phyloP scores from a whole-genome alignment of 78 protist genomes.

The Salpingoeca rosetta region DNA sequence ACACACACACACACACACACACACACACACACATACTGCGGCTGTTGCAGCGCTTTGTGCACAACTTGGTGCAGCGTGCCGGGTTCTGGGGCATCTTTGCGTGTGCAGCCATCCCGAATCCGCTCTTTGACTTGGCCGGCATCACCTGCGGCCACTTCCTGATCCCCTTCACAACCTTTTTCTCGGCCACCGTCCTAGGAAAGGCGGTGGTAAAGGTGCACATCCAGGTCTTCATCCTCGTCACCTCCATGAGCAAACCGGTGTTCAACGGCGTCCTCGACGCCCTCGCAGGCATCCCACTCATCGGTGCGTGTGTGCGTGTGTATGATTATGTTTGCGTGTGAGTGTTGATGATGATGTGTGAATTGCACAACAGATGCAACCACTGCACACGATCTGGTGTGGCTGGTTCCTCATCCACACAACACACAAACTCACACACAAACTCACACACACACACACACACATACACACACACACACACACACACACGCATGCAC shows the following conservation, averaged over 20 bases:
- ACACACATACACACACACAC: conserved; percentile 15
- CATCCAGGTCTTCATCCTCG: conserved; percentile 9
- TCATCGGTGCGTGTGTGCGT: not conserved
- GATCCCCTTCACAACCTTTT: conserved; percentile 54
- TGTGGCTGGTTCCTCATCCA: not conserved
- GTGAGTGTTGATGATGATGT: not conserved
- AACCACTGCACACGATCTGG: not conserved
- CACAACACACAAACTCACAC: too few species aligned
- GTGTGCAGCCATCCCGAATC: conserved; percentile 39
- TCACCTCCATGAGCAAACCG: not conserved
- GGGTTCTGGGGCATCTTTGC: conserved; percentile 36
- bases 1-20: not conserved
- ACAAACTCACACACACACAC: conserved; percentile 11
- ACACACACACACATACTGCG: too few species aligned
- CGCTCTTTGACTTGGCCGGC: conserved; percentile 44
- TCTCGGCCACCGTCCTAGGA: conserved; percentile 42
- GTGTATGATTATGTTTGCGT: not conserved
- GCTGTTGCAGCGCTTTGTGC: not conserved
- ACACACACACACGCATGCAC: not conserved
- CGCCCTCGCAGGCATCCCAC: not conserved
- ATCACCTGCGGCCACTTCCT: conserved; percentile 37
- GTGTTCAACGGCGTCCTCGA: not conserved
- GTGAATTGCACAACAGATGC: not conserved
- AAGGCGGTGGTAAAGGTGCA: conserved; percentile 48
- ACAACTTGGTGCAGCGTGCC: not conserved